Percentiles rank a stretch among this genome's conserved stretches.
Conservation (phyloP, 2,329 filamentous ascomycete genomes). For the Fusarium pseudoanthophilum region DNA sequence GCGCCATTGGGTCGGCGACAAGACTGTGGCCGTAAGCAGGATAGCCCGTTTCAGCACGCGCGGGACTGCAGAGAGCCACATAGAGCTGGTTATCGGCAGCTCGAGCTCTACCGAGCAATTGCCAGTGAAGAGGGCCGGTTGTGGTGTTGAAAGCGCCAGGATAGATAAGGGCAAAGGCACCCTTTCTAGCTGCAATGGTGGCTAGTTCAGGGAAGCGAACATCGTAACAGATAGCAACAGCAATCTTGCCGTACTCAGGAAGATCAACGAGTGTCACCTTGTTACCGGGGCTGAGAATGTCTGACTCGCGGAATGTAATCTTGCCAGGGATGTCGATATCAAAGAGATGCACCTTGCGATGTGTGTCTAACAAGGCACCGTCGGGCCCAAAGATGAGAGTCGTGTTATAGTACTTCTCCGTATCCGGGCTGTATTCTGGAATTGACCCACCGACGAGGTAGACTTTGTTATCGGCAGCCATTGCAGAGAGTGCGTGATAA, state of each 20-base stretch:
- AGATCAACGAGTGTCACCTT: conserved; percentile 87
- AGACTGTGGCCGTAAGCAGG: conserved; percentile 93
- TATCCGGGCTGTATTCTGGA: conserved; percentile 74
- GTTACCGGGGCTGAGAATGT: conserved; percentile 87
- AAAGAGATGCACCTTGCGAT: conserved; percentile 95
- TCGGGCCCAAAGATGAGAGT: conserved; percentile 82
- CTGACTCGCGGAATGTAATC: conserved; percentile 90
- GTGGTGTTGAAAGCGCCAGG: conserved; percentile 98
- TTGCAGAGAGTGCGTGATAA: conserved; percentile 82
- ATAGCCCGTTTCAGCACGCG: conserved; percentile 80
- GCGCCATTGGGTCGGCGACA: conserved; percentile 87
- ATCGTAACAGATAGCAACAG: conserved; percentile 96
- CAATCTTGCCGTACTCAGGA: conserved; percentile 88
- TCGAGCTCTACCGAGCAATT: conserved; percentile 80
- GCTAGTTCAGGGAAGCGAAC: conserved; percentile 95
- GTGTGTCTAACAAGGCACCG: conserved; percentile 83
- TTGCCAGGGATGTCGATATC: conserved; percentile 97
- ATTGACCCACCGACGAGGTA: conserved; percentile 94
- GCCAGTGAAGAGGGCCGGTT: conserved; percentile 93
- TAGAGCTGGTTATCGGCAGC: conserved; percentile 96
- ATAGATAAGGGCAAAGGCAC: conserved; percentile 89
- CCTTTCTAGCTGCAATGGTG: conserved; percentile 84
- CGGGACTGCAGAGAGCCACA: conserved; percentile 91
- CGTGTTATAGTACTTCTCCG: conserved; percentile 87
- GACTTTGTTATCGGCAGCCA: conserved; percentile 80